A percentile compares a stretch with the other conserved stretches of the same genome.
phyloP scores from a whole-genome alignment of 2,329 filamentous ascomycete species.

The Neofusicoccum cordaticola region DNA sequence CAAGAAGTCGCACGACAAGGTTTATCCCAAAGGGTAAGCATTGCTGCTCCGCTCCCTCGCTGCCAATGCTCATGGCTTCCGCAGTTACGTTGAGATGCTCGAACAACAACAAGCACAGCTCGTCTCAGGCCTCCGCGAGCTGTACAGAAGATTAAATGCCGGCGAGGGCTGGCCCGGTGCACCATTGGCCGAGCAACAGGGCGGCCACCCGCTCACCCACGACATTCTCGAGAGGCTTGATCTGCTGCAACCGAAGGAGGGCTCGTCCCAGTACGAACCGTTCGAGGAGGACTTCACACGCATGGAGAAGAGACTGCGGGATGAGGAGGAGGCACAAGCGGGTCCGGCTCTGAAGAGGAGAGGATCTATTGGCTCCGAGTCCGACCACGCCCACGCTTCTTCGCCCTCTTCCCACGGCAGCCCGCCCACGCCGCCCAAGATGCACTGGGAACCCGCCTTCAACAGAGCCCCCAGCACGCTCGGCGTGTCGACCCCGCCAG shows the following conservation, averaged over 20 bases:
- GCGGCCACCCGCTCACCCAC: constrained; percentile 59
- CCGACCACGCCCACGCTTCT: constrained; percentile 51
- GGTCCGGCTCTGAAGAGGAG: constrained; percentile 21
- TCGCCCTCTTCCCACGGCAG: constrained; percentile 39
- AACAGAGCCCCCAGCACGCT: constrained; percentile 1
- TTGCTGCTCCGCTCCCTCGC: constrained; percentile 18
- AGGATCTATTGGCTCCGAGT: constrained; percentile 56
- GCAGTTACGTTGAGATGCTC: constrained; percentile 64
- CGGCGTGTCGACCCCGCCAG: neutral
- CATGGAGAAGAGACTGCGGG: constrained; percentile 56
- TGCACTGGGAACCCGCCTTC: constrained; percentile 2
- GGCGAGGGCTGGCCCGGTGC: constrained; percentile 57
- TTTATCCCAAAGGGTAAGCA: constrained; percentile 65
- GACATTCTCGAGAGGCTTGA: constrained; percentile 61
- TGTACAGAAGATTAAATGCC: constrained; percentile 54
- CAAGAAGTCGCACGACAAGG: constrained; percentile 65
- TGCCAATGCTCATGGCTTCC: neutral
- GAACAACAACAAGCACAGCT: constrained; percentile 64
- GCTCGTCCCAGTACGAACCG: constrained; percentile 41
- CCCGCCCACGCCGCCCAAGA: constrained; percentile 22
- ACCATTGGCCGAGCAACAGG: constrained; percentile 51
- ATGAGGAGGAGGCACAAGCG: constrained; percentile 53
- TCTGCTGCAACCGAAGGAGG: constrained; percentile 53
- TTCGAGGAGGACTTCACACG: constrained; percentile 59
- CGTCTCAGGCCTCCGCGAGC: constrained; percentile 59